Evolutionary conservation across 768 basidiomycete genomes (phyloP).

Genomic region (Mycena albidolilacea): DNA sequence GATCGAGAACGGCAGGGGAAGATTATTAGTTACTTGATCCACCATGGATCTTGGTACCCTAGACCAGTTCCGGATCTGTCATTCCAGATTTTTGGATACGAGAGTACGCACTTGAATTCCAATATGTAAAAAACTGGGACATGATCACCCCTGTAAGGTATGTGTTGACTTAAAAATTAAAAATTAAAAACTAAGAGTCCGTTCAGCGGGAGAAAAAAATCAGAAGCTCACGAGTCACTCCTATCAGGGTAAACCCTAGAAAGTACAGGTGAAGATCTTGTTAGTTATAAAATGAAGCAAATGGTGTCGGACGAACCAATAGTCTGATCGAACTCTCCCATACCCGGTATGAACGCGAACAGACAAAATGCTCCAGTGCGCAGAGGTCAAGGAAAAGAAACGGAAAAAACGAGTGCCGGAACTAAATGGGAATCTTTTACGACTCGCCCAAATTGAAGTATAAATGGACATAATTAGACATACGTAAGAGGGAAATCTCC

Average conservation of each 20-base stretch:
- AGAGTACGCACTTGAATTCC: conserved; percentile 23
- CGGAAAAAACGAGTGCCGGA: background rate
- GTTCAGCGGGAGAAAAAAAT: background rate
- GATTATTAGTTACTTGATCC: background rate
- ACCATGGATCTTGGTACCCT: background rate
- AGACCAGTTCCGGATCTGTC: background rate
- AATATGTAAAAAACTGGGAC: conserved; percentile 29
- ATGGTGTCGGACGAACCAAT: background rate
- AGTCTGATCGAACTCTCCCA: conserved; percentile 6
- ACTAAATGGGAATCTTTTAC: background rate
- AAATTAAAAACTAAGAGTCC: background rate
- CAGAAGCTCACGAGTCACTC: background rate
- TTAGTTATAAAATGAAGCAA: background rate
- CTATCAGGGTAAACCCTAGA: background rate
- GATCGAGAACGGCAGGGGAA: background rate
- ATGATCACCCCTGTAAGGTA: background rate
- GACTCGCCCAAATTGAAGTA: no score
- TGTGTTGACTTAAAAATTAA: background rate
- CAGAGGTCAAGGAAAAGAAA: background rate
- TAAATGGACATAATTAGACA: background rate
- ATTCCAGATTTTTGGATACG: background rate
- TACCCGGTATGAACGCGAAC: background rate
- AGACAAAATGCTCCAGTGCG: background rate
- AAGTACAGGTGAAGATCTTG: background rate
- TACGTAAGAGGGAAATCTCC: background rate